Evolutionary conservation across 768 basidiomycete species (phyloP).

Genomic region (Lentinula sp.): DNA sequence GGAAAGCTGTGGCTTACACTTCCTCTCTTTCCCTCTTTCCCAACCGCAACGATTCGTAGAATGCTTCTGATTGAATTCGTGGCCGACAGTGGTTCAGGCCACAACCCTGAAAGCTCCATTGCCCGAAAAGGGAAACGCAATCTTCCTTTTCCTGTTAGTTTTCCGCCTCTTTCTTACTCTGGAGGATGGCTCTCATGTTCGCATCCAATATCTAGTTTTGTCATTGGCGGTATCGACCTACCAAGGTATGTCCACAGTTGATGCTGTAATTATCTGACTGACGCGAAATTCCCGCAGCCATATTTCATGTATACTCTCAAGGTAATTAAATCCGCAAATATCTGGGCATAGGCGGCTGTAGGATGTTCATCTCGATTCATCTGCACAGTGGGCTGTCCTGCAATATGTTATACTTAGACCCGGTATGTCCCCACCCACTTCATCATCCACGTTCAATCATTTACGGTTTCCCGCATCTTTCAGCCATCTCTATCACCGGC

Average conservation of each 20-base stretch:
- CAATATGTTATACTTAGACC: slow-evolving; percentile 80
- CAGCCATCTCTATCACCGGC: slow-evolving; percentile 61
- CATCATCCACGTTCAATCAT: neutral
- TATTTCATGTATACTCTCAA: slow-evolving; percentile 91
- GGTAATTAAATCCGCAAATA: slow-evolving; percentile 27
- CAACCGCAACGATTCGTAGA: slow-evolving; percentile 24
- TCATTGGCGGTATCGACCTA: slow-evolving; percentile 76
- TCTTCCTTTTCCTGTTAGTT: slow-evolving; percentile 61
- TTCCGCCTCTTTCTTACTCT: neutral
- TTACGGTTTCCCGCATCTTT: slow-evolving; percentile 6
- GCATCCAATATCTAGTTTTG: slow-evolving; percentile 47
- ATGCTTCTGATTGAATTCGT: slow-evolving; percentile 83
- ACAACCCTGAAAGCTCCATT: slow-evolving; percentile 62
- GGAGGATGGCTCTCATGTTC: neutral
- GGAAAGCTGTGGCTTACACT: neutral
- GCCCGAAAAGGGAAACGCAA: slow-evolving; percentile 72
- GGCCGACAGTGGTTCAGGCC: slow-evolving; percentile 59
- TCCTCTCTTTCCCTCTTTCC: neutral
- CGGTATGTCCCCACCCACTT: slow-evolving; percentile 20
- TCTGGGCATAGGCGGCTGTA: neutral
- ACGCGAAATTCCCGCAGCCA: slow-evolving; percentile 32
- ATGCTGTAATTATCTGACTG: neutral
- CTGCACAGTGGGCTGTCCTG: slow-evolving; percentile 69
- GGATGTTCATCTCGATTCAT: neutral
- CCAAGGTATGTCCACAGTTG: slow-evolving; percentile 43